These are phyloP conservation scores for Cystobasidium onofrii DNA, from an alignment of 768 basidiomycete genomes.

Conservation along the genomic window DNA sequence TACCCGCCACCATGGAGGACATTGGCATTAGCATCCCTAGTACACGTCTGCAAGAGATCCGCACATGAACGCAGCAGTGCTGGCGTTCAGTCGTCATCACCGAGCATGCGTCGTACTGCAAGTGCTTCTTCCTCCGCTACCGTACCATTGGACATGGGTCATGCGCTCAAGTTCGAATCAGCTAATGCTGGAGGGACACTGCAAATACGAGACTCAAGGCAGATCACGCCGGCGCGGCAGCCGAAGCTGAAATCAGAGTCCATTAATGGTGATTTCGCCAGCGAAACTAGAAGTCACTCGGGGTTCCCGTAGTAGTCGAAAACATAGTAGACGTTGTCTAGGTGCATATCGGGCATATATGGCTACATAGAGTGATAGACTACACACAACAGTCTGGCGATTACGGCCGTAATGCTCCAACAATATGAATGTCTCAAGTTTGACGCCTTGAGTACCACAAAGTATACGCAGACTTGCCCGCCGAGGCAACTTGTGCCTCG, in stretches of 20 bases:
- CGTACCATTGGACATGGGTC: neutral
- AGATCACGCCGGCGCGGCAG: neutral
- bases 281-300: no score
- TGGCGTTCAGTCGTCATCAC: neutral
- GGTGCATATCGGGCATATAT: neutral
- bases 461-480: conserved; percentile 46
- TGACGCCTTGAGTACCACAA: conserved; percentile 40
- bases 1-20: neutral
- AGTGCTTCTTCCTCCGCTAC: neutral
- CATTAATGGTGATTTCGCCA: neutral
- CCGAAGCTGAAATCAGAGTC: neutral
- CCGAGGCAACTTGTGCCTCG: conserved; percentile 71
- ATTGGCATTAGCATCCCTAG: neutral
- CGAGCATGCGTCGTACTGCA: neutral
- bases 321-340: neutral
- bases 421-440: no score
- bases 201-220: neutral
- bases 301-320: no score
- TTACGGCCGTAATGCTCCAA: no score
- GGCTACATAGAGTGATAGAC: neutral
- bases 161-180: neutral
- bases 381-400: neutral
- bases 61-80: neutral
- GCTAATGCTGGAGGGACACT: neutral
- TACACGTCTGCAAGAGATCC: neutral